Percentiles rank a stretch among this genome's conserved stretches.
These are phyloP conservation scores for Calonectria pseudoreteaudii DNA, from an alignment of 2,329 filamentous ascomycete genomes.

Conservation along the genomic window DNA sequence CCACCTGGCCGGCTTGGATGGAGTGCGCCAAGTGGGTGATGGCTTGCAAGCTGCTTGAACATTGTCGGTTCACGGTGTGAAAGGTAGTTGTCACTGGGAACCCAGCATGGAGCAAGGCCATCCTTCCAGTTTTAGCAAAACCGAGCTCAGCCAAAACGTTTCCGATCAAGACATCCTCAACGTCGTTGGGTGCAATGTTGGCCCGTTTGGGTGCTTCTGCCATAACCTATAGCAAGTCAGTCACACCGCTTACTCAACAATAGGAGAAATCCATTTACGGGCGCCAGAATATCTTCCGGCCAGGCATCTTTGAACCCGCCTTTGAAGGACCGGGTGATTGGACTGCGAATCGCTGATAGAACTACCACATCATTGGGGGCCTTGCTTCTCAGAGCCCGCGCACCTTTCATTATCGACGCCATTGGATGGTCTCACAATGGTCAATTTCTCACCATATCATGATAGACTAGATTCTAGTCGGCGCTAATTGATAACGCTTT, in stretches of 20 bases:
- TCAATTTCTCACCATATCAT: too few relatives aligned
- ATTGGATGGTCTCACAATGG: background rate
- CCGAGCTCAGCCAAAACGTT: background rate
- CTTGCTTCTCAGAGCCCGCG: background rate
- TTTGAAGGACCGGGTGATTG: constrained; percentile 1
- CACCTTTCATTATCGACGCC: background rate
- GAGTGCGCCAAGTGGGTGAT: background rate
- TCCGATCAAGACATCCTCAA: background rate
- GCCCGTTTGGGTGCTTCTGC: background rate
- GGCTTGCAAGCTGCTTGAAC: background rate
- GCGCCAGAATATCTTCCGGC: background rate
- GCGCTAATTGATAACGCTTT: background rate
- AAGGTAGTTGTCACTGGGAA: background rate
- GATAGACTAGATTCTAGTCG: background rate
- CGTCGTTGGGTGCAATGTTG: background rate
- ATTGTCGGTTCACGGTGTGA: background rate
- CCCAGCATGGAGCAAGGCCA: background rate
- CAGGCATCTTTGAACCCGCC: background rate
- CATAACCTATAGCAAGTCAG: background rate
- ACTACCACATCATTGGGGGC: background rate
- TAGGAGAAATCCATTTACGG: background rate
- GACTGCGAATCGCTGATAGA: background rate
- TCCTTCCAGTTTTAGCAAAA: background rate
- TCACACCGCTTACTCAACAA: background rate
- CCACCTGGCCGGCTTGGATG: background rate